A percentile compares a stretch with the other conserved stretches of the same genome.
phyloP scores from a whole-genome alignment of 805 yeast species.

The Grigorovia humatica region DNA sequence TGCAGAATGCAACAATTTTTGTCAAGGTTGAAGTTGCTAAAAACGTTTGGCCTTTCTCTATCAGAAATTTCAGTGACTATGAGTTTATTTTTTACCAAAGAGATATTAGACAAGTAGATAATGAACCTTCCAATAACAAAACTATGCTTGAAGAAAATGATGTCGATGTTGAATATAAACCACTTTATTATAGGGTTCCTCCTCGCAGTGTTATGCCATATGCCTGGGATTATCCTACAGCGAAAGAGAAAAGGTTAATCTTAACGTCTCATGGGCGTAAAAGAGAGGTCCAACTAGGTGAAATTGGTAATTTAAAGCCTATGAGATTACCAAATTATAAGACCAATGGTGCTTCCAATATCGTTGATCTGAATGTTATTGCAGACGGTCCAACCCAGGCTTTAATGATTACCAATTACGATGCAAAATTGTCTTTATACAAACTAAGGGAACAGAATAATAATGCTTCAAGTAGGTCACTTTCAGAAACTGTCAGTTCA shows the following conservation, averaged over 20 bases:
- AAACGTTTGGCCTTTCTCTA: slow-evolving; percentile 84
- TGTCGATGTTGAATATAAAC: slow-evolving; percentile 52
- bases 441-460: slow-evolving; percentile 31
- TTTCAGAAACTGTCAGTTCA: neutral
- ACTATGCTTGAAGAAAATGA: slow-evolving; percentile 59
- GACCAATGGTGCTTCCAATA: slow-evolving; percentile 32
- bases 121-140: slow-evolving; percentile 20
- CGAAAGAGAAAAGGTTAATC: slow-evolving; percentile 68
- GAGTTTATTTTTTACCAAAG: slow-evolving; percentile 82
- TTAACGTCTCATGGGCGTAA: slow-evolving; percentile 63
- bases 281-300: slow-evolving; percentile 75
- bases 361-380: slow-evolving; percentile 81
- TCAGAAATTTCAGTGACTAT: slow-evolving; percentile 79
- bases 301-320: slow-evolving; percentile 85
- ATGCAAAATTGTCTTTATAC: slow-evolving; percentile 66
- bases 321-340: slow-evolving; percentile 54
- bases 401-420: slow-evolving; percentile 72
- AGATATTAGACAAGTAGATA: slow-evolving; percentile 46
- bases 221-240: slow-evolving; percentile 96
- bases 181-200: slow-evolving; percentile 73
- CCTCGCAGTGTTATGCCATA: slow-evolving; percentile 94
- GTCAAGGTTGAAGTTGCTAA: slow-evolving; percentile 64
- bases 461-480: slow-evolving; percentile 14
- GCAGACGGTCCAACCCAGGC: slow-evolving; percentile 96
- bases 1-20: slow-evolving; percentile 78